These are phyloP conservation scores for Ceratocystis destructans DNA, from an alignment of 2,329 filamentous ascomycete genomes.

Conservation along the genomic window DNA sequence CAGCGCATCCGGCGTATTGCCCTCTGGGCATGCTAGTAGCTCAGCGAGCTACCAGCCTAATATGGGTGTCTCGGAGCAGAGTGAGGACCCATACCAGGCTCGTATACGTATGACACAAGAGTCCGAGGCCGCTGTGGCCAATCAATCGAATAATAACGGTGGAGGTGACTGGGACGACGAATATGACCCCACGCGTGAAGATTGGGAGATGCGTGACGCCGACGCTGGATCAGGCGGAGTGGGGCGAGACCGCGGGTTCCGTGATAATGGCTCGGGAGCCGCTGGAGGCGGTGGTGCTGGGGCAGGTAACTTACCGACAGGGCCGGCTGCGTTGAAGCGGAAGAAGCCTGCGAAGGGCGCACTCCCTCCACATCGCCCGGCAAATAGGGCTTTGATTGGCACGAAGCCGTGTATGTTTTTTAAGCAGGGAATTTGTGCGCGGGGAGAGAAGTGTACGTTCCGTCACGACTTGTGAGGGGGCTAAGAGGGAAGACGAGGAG, in stretches of 20 bases:
- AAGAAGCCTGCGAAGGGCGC: slow-evolving; percentile 31
- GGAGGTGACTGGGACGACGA: slow-evolving; percentile 15
- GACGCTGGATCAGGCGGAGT: not conserved
- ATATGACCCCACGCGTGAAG: slow-evolving; percentile 20
- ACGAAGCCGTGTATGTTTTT: slow-evolving; percentile 59
- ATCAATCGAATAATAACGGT: slow-evolving; percentile 4
- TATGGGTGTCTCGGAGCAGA: slow-evolving; percentile 22
- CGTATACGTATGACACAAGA: slow-evolving; percentile 29
- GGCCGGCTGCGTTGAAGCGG: slow-evolving; percentile 25
- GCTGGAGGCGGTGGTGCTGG: slow-evolving; percentile 23
- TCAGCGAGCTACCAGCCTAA: slow-evolving; percentile 16
- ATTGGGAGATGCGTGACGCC: slow-evolving; percentile 18
- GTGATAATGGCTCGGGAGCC: slow-evolving; percentile 23
- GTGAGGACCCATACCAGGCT: slow-evolving; percentile 31
- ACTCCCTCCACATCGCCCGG: slow-evolving; percentile 31
- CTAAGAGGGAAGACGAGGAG: not conserved
- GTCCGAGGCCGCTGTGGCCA: slow-evolving; percentile 27
- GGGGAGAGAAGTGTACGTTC: slow-evolving; percentile 62
- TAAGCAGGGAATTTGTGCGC: slow-evolving; percentile 55
- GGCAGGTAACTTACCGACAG: slow-evolving; percentile 21
- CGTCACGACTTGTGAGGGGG: slow-evolving; percentile 40
- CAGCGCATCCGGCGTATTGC: not conserved
- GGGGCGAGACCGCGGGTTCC: slow-evolving; percentile 22
- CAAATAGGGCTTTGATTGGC: slow-evolving; percentile 45
- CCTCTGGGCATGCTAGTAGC: not conserved